Evolutionary conservation across 2,329 filamentous ascomycete species (phyloP).

Genomic region (Fusarium nodosum): DNA sequence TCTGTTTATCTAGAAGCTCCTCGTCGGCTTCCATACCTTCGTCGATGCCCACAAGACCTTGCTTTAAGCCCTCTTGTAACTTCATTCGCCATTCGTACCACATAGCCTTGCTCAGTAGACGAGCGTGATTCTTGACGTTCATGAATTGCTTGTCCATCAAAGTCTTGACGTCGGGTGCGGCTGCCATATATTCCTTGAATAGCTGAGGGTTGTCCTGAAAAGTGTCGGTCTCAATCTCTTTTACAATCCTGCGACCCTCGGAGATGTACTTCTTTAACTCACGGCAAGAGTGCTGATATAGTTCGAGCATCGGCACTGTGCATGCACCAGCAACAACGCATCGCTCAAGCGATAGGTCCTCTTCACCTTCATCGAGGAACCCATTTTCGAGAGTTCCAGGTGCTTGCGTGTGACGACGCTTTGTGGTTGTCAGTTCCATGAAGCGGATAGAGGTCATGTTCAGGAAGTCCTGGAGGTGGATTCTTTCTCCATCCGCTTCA

Average conservation of each 20-base stretch:
- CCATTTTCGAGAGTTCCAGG: conserved; percentile 64
- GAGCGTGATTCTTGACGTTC: conserved; percentile 93
- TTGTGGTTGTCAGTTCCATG: conserved; percentile 98
- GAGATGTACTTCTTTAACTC: conserved; percentile 98
- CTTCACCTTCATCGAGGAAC: conserved; percentile 58
- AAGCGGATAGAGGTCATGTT: conserved; percentile 97
- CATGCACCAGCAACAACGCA: conserved; percentile 91
- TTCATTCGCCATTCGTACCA: conserved; percentile 99
- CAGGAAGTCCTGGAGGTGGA: conserved; percentile 91
- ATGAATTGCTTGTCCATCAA: conserved; percentile 98
- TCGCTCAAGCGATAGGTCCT: conserved; percentile 75
- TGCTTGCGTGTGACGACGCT: conserved; percentile 85
- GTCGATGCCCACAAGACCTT: conserved; percentile 80
- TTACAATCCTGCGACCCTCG: conserved; percentile 89
- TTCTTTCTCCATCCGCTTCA: conserved; percentile 69
- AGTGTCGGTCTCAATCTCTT: conserved; percentile 90
- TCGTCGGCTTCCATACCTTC: conserved; percentile 84
- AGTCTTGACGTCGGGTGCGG: conserved; percentile 82
- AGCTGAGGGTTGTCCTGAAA: conserved; percentile 90
- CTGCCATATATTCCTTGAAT: conserved; percentile 91
- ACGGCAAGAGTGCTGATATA: conserved; percentile 95
- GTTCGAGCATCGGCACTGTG: conserved; percentile 90
- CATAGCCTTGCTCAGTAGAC: conserved; percentile 91
- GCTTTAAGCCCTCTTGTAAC: conserved; percentile 82
- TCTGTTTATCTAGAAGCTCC: conserved; percentile 73